Base-by-base conservation (phyloP, 352 stramenopile genomes). In the Phytophthora fragariae region DNA sequence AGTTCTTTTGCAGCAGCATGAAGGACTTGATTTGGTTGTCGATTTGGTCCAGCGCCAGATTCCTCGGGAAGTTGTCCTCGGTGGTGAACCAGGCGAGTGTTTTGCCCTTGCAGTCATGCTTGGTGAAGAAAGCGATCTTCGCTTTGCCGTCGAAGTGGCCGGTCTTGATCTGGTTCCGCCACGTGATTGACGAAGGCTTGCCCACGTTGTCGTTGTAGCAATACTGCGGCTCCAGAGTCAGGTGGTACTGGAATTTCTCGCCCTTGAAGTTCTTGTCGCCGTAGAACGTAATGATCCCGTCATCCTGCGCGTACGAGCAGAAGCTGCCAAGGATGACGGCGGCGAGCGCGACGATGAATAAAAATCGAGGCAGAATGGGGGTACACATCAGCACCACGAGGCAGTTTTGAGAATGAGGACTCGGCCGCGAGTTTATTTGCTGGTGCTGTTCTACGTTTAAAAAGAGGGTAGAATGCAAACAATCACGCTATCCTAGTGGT, bases 131-230 rank as follows among this genome's bases (percentile, higher is more conserved):
- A 24, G 52, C 72, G 21, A 80, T 66, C n/a, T 77, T 75, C 24
- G 68, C 53, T n/a, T 62, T 65, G 3, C 59, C 54, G 31, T 46
- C 15, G 31, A 67, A 67, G 47, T 15, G 54, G 5, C 54, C 67
- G 17, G 21, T 49, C 15, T 57, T 62, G 7, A 58, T 17, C 47
- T 72, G 61, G 53, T 70, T 62, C 14, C 55, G 46, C 68, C 72
- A 79, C 46, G 57, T 68, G 58, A 79, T 71, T 6, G 68, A 79
- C 3, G 58, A 64, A 19, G 72, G 62, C 54, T 72, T 60, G 6
- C 69, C 69, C 12, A 72, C 68, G 52, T 75, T 73, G 47, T 79
- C 62, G 53, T 73, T 68, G 72, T 76, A 79, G 68, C 68, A 79
- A 21, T 62, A 76, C 24, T 76, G 69, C 2, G 56, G 11, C 3